Conservation (phyloP, 192 early-diverging fungal species). For the Coemansia sp. region DNA sequence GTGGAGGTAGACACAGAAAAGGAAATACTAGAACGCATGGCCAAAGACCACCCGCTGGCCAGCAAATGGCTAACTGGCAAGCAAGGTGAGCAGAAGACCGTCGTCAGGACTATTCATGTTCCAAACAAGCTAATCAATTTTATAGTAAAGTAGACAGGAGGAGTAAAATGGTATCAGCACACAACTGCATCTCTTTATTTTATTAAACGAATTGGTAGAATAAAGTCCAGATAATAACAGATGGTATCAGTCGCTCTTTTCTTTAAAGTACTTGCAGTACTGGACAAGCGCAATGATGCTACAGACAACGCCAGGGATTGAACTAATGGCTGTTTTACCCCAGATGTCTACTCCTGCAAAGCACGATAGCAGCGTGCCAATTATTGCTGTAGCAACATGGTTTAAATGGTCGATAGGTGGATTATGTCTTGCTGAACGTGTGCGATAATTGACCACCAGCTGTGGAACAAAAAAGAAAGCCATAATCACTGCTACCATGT, state of each 20-base stretch:
- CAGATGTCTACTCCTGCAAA: background rate
- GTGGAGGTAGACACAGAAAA: slow-evolving; percentile 26
- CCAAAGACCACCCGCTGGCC: slow-evolving; percentile 42
- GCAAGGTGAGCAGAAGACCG: slow-evolving; percentile 9
- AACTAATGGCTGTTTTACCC: background rate
- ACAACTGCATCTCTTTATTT: background rate
- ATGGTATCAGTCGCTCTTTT: slow-evolving; percentile 12
- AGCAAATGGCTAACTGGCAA: slow-evolving; percentile 61
- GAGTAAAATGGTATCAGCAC: background rate
- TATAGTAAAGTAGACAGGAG: slow-evolving; percentile 40
- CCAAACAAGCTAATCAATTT: slow-evolving; percentile 74
- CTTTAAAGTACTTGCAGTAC: slow-evolving; percentile 15
- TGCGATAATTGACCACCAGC: slow-evolving; percentile 13
- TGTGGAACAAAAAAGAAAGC: slow-evolving; percentile 9
- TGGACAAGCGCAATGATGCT: slow-evolving; percentile 5
- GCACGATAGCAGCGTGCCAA: background rate
- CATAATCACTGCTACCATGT: background rate
- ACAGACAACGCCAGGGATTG: slow-evolving; percentile 4
- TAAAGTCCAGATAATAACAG: background rate
- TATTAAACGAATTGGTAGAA: background rate
- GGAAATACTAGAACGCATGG: slow-evolving; percentile 48
- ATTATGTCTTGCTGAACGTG: slow-evolving; percentile 7
- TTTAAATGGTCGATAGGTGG: slow-evolving; percentile 6
- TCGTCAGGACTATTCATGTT: slow-evolving; percentile 66
- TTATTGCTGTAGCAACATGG: background rate